These are phyloP conservation scores for Sclerospora graminicola DNA, from an alignment of 352 stramenopile genomes.

Conservation along the genomic window DNA sequence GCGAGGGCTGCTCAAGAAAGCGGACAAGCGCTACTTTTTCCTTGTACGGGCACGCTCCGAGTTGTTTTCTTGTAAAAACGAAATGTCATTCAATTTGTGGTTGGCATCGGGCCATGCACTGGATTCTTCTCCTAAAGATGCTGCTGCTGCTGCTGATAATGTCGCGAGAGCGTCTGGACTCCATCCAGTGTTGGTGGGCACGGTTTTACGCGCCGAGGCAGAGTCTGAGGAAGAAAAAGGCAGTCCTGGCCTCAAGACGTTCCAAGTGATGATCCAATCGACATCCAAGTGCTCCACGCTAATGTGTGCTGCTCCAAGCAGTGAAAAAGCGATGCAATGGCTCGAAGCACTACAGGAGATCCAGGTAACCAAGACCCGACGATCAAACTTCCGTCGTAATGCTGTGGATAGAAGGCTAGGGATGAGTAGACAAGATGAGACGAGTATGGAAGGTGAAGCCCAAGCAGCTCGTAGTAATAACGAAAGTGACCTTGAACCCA, in stretches of 20 bases:
- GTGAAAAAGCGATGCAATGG: slow-evolving; percentile 35
- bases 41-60: slow-evolving; percentile 23
- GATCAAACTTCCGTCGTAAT: neutral
- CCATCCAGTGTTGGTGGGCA: slow-evolving; percentile 31
- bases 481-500: neutral
- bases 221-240: slow-evolving; percentile 20
- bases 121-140: slow-evolving; percentile 1
- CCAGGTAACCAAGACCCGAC: slow-evolving; percentile 32
- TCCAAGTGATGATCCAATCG: slow-evolving; percentile 36
- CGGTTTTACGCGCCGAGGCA: slow-evolving; percentile 40
- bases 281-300: slow-evolving; percentile 36
- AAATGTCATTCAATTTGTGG: slow-evolving; percentile 56
- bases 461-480: neutral
- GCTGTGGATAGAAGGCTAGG: too few species aligned
- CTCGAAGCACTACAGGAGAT: slow-evolving; percentile 46
- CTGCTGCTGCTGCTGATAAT: too few species aligned
- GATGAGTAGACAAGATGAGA: too few species aligned
- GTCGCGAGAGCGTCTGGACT: slow-evolving; percentile 18
- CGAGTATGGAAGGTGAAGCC: neutral
- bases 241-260: slow-evolving; percentile 14
- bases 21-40: slow-evolving; percentile 67
- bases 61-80: slow-evolving; percentile 53
- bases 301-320: slow-evolving; percentile 31
- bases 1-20: slow-evolving; percentile 41
- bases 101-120: slow-evolving; percentile 32